Base-by-base conservation (phyloP, 768 basidiomycete genomes). In the Hygrocybe punicea region DNA sequence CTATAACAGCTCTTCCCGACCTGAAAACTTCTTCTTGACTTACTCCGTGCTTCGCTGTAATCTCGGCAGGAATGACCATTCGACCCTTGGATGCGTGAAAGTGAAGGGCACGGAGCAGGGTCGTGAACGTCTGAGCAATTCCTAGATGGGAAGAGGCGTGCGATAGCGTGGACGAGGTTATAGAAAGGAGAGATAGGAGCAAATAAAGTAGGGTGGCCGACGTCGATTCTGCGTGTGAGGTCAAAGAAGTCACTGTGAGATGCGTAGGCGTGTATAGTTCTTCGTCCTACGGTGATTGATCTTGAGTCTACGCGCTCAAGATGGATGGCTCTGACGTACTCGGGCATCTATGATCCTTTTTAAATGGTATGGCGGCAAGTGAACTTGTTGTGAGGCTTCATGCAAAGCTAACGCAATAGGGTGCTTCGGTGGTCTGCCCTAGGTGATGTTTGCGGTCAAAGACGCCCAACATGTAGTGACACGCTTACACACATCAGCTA, bases 71-170 rank as follows among this genome's bases (percentile, higher is more conserved):
- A 35, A 94, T 85, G 21, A 87, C 79, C 75, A 91, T 83, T 58
- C 80, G 78, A 39, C 89, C 82, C 46, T 84, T 80, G 48, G 81
- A 82, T 13, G 84, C 85, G 67, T 93, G 91, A 64, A 82, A 92
- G 9, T 91, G 87, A 33, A 93, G 73, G 6, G 84, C 86, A 42
- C 91, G 84, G 53, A 94, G 76, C 56, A 92, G 79, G 11, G 85
- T 90, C 6, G 80, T 66, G 46, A 91, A 74, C 29, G 84, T 87
- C 64, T 87, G 85, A 4, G 92, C 85, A 3, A 82, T 73, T 9
- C 92, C 92, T 14, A 93, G 75, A 68, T 93, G 92, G 6, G 89
- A 93, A 2, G 86, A 88, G 2, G 87, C 88, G 70, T 92, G 91
- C 6, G 86, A 84, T 19, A 86, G 50, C 17, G 37, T 46, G 17